These are phyloP conservation scores for Fusarium newnesense DNA, from an alignment of 2,329 filamentous ascomycete species.

Conservation along the genomic window DNA sequence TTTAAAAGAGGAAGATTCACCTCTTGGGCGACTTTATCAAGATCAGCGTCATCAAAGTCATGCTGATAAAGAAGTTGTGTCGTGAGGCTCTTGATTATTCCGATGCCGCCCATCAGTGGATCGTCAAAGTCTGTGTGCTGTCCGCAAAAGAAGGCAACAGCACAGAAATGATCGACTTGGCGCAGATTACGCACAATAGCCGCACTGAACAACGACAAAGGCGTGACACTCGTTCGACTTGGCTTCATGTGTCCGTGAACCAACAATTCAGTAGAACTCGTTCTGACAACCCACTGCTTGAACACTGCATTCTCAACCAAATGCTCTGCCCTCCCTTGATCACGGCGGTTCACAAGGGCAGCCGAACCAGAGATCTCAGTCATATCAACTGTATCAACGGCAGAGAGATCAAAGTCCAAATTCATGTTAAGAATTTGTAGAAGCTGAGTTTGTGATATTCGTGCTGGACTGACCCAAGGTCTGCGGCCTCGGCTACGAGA, in stretches of 20 bases:
- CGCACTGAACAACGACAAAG: neutral
- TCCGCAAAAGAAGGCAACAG: neutral
- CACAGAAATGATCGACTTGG: neutral
- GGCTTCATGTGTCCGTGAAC: neutral
- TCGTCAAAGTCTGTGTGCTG: neutral
- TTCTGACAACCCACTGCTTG: neutral
- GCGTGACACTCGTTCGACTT: neutral
- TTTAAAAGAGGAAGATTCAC: neutral
- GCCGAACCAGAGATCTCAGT: neutral
- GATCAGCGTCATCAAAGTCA: neutral
- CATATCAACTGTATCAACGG: neutral
- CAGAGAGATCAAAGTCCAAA: neutral
- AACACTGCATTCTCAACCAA: neutral
- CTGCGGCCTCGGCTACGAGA: neutral
- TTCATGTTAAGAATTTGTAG: neutral
- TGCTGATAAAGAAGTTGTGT: neutral
- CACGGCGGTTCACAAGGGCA: neutral
- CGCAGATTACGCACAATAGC: neutral
- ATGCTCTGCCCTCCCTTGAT: neutral
- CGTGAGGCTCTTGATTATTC: neutral
- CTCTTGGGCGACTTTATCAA: fast-evolving
- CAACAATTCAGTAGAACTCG: neutral
- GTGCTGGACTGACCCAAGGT: neutral
- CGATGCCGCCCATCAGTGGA: fast-evolving
- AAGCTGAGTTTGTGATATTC: neutral